Percentiles rank a stretch among this genome's conserved stretches.
Conservation (phyloP, 1,139 yeast genomes). For the Kodamaea anthophila region DNA sequence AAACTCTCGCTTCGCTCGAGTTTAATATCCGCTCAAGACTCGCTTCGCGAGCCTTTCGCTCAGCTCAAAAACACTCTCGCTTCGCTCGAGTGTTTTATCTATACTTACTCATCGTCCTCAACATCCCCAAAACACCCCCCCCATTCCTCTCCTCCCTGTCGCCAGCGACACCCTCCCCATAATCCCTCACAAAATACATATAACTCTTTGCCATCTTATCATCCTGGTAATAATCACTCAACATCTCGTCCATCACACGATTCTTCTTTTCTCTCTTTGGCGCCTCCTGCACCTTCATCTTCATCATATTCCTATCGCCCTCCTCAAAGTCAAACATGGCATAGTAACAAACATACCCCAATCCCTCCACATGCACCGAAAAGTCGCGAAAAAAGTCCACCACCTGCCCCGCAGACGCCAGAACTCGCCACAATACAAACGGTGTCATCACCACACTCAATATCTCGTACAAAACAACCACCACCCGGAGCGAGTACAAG, state of each 20-base stretch:
- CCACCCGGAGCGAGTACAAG: slow-evolving; percentile 66
- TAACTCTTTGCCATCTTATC: slow-evolving; percentile 92
- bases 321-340: slow-evolving; percentile 84
- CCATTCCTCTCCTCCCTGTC: slow-evolving; percentile 1
- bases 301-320: slow-evolving; percentile 47
- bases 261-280: not conserved
- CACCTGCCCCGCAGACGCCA: slow-evolving; percentile 64
- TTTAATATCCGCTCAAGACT: too few species aligned
- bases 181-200: slow-evolving; percentile 78
- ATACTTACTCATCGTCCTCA: slow-evolving; percentile 76
- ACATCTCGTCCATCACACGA: slow-evolving; percentile 18
- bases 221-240: slow-evolving; percentile 45
- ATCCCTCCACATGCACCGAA: slow-evolving; percentile 85
- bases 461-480: slow-evolving; percentile 71
- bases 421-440: slow-evolving; percentile 77
- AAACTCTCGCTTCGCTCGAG: too few species aligned
- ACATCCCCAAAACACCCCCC: slow-evolving; percentile 70
- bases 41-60: too few species aligned
- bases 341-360: slow-evolving; percentile 90
- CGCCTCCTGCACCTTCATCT: slow-evolving; percentile 9
- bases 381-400: slow-evolving; percentile 88
- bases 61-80: too few species aligned
- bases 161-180: slow-evolving; percentile 31
- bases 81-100: too few species aligned
- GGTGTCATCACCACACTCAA: slow-evolving; percentile 82